Evolutionary conservation across 306 rosid genomes (phyloP), one percentile per base, ranked within the genome.

Genomic region (Castanea mollissima): DNA sequence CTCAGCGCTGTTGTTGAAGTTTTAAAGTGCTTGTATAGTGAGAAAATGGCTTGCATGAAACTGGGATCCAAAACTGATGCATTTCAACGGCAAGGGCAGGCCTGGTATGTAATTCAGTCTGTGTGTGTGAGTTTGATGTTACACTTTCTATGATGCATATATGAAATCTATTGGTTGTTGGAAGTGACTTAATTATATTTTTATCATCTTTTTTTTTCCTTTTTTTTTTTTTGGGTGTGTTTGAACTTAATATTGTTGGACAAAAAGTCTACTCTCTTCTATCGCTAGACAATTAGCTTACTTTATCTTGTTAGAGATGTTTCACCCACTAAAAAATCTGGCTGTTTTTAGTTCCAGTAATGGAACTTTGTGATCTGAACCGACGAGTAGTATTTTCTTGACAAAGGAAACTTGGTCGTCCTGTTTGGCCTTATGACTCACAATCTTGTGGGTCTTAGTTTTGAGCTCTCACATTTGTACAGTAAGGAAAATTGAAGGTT

Each of bases 41-140:
- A 57, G 77, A 25, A 77, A 79, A 96, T 96, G 99, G 96, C 97
- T 84, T 93, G 96, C 75, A 56, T 96, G 86, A 96, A 96, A 84
- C 82, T 96, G 91, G 99, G 99, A 79, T 96, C 99, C 62, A 96
- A 96, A 81, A 87, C 83, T 79, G 99, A 96, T 83, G 97, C 98
- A 8, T 96, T 96, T 74, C 97, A 90, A 67, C 92, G 96, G 83
- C 97, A 93, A 86, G 99, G 99, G 27, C 99, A 93, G 85, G 99
- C 99, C 85, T 96, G 99, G 99, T 94, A 88, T 76, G 83, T 75
- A 25, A 4, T 14, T 73, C 69, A 57, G 31, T 70, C 77, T 62
- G 74, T 71, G 9, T 35, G 8, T 35, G 46, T 41, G 46, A 41
- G 46, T 41, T 12, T 31, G 73, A 71, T 78, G 27, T 75, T 68